Evolutionary conservation across 2,329 filamentous ascomycete genomes (phyloP), one percentile per base, ranked within the genome.

Genomic region (Lomentospora prolificans): DNA sequence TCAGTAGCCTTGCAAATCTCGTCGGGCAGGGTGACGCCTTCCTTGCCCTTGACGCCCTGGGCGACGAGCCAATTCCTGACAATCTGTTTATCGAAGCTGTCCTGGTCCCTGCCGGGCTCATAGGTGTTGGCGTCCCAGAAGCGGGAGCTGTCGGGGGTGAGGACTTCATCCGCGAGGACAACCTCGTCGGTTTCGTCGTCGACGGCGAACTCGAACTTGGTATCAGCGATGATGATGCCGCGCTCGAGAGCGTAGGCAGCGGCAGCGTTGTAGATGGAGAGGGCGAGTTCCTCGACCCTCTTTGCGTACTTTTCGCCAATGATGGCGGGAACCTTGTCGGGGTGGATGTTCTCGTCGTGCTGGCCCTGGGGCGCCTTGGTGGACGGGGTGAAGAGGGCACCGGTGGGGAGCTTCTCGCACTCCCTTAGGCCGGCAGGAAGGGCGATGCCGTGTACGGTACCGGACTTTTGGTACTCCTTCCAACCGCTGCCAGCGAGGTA

Each of bases 401-500:
- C 73, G 50, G 72, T 71, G 48, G 83, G 81, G 60, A 95, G 80
- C 58, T 80, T 80, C 67, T 87, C 76, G 63, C 84, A 89, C 68
- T 88, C 86, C 65, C 77, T 70, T 60, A 96, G 72, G 1, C 88
- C 89, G 3, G 75, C 70, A 1, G 86, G 80, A 61, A 90, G 76
- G 14, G 77, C 66, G 61, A 91, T 85, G 22, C 89, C 89, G 70
- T 95, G 89, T 14, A 95, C 86, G 1, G 89, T 95, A 54, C 88
- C 87, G 19, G 72, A 76, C 61, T 79, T 77, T 66, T 81, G 73
- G 73, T 94, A 79, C 73, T 95, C 90, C 39, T 77, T 77, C 86
- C 89, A 95, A 0, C 88, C 90, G 50, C 84, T 87, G 46, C 90
- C 90, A 4, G 90, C 90, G 66, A 96, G 84, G 73, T 95, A 95